Evolutionary conservation across 1,139 yeast species (phyloP), one percentile per base, ranked within the genome.

Genomic region (Magnusiomyces sp.): DNA sequence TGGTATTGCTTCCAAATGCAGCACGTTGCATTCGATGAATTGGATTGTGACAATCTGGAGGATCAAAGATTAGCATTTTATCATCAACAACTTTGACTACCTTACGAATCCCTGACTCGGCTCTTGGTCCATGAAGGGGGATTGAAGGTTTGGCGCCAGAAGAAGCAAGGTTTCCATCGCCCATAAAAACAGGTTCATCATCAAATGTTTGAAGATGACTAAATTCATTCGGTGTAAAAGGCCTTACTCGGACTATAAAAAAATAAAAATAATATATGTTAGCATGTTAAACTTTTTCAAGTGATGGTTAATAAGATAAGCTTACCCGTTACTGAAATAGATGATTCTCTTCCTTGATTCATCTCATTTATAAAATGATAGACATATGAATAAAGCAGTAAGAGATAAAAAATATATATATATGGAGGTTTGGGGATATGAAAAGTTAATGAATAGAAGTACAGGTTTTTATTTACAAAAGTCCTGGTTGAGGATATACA

Each of bases 51-150:
- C 79, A 73, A 48, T 81, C 86, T 1, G 88, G 82, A 0, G 97
- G 97, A 65, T 89, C 96, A 64, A 90, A 89, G 11, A 89, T 81
- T 53, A 90, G 72, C 95, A 89, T 88, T 56, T 80, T 73, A 59
- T 87, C 95, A 69, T 89, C 96, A 2, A 87, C 92, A 29, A 87
- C 94, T 51, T 85, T 80, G 23, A 90, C 75, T 38, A 89, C 77
- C 58, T 82, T 83, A 46, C 95, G 73, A 29, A 87, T 57, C 47
- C 51, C 57, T 38, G 46, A 50, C n/a, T 66, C 66, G 2, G 81
- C 82, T 11, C 67, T 62, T 51, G 60, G 65, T 57, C 40, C 57
- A 53, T 48, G 52, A 46, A 55, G 56, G 49, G 32, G n/a, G 4
- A 20, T 4, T 5, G 42, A 16, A 23, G 13, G 13, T 10, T 9